Conservation (phyloP, 768 basidiomycete genomes). For the Clitopilus hobsonii region DNA sequence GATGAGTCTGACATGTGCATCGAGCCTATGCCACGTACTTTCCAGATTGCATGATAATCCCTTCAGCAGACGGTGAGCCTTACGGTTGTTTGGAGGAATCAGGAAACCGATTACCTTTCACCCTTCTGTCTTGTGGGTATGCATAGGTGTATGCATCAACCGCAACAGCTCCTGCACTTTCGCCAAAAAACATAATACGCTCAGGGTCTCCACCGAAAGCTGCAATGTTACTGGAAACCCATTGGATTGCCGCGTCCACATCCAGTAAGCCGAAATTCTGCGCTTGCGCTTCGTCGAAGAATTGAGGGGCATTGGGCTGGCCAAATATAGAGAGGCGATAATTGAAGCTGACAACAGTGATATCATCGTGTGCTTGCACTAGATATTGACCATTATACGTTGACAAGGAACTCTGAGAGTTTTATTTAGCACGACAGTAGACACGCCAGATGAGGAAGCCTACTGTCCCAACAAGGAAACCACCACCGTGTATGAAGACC, state of each 20-base stretch:
- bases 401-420: conserved; percentile 17
- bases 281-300: conserved; percentile 11
- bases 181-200: conserved; percentile 27
- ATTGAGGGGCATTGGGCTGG: conserved; percentile 29
- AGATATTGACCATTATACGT: conserved; percentile 21
- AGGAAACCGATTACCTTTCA: conserved; percentile 17
- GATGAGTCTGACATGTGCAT: not conserved
- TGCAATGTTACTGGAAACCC: conserved; percentile 38
- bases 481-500: conserved; percentile 32
- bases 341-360: conserved; percentile 27
- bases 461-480: conserved; percentile 26
- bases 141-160: conserved; percentile 24
- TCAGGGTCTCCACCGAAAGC: conserved; percentile 32
- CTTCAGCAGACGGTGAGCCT: conserved; percentile 3
- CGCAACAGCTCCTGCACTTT: conserved; percentile 26
- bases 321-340: conserved; percentile 30
- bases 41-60: conserved; percentile 27
- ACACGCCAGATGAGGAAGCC: conserved; percentile 1
- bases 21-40: conserved; percentile 13
- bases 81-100: not conserved
- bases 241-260: conserved; percentile 29
- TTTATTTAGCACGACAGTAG: not conserved
- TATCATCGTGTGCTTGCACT: conserved; percentile 26
- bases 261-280: conserved; percentile 33
- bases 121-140: conserved; percentile 22